phyloP scores from a whole-genome alignment of 306 rosid species.

The Lotus japonicus region DNA sequence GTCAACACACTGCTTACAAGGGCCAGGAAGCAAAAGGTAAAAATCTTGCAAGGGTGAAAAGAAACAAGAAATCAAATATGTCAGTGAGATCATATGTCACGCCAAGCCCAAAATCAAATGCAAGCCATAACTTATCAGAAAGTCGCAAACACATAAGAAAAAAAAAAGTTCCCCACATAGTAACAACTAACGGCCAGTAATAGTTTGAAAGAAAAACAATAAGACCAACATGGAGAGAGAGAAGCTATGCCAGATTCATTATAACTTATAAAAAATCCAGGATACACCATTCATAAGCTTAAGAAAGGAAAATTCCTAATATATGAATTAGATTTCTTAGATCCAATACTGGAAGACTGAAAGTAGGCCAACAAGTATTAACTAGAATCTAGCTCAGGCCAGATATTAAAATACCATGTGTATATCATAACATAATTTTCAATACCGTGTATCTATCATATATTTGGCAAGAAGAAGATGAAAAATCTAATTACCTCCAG shows the following conservation, averaged over 20 bases:
- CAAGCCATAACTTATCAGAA: too few relatives aligned
- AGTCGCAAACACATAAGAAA: too few relatives aligned
- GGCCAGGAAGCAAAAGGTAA: neutral
- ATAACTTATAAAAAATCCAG: neutral
- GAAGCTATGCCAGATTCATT: neutral
- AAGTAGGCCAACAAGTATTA: neutral
- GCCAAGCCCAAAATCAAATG: too few relatives aligned
- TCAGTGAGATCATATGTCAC: too few relatives aligned
- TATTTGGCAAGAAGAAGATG: neutral
- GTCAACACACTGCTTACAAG: neutral
- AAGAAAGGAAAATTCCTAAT: neutral
- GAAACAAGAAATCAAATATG: too few relatives aligned
- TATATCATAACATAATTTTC: too few relatives aligned
- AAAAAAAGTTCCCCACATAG: too few relatives aligned
- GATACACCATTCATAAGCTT: neutral
- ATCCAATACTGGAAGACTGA: neutral
- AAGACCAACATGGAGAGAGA: neutral
- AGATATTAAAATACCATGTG: neutral
- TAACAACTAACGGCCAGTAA: too few relatives aligned
- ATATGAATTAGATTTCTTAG: neutral
- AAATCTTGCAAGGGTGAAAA: too few relatives aligned
- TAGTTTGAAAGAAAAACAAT: neutral
- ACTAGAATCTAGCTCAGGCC: neutral
- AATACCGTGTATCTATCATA: neutral
- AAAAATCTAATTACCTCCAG: constrained; percentile 71